Evolutionary conservation across 2,329 filamentous ascomycete species (phyloP).

Genomic region (Venturiaceae sp.): DNA sequence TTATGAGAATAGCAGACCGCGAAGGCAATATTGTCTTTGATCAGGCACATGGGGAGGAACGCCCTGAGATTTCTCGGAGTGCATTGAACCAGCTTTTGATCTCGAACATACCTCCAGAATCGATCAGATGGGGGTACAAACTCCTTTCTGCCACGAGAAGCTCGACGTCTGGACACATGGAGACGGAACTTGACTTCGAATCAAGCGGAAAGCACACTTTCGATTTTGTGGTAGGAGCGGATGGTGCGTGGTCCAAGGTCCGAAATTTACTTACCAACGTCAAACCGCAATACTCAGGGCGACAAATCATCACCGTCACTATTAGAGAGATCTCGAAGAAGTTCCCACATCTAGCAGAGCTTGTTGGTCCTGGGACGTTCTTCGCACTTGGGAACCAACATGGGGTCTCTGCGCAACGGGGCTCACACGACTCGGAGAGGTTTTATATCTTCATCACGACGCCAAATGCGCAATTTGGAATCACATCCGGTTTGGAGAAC

Average conservation of each 20-base stretch:
- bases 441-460: not conserved
- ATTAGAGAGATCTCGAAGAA: not conserved
- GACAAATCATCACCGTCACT: not conserved
- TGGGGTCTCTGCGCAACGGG: not conserved
- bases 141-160: slow-evolving; percentile 12
- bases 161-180: not conserved
- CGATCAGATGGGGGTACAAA: slow-evolving; percentile 22
- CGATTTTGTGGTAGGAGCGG: slow-evolving; percentile 37
- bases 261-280: slow-evolving; percentile 15
- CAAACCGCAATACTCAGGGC: slow-evolving; percentile 34
- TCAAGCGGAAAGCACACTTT: slow-evolving; percentile 18
- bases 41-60: not conserved
- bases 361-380: not conserved
- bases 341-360: not conserved
- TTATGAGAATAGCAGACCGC: not conserved
- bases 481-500: not conserved
- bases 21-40: not conserved
- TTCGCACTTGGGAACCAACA: not conserved
- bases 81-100: slow-evolving; percentile 26
- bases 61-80: slow-evolving; percentile 31
- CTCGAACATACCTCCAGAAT: slow-evolving; percentile 20
- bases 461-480: not conserved
- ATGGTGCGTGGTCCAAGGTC: slow-evolving; percentile 36
- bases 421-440: not conserved
- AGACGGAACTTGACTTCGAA: not conserved